A percentile compares a stretch with the other conserved stretches of the same genome.
Evolutionary conservation across 2,329 filamentous ascomycete species (phyloP).

Genomic region (Beauveria asiatica): DNA sequence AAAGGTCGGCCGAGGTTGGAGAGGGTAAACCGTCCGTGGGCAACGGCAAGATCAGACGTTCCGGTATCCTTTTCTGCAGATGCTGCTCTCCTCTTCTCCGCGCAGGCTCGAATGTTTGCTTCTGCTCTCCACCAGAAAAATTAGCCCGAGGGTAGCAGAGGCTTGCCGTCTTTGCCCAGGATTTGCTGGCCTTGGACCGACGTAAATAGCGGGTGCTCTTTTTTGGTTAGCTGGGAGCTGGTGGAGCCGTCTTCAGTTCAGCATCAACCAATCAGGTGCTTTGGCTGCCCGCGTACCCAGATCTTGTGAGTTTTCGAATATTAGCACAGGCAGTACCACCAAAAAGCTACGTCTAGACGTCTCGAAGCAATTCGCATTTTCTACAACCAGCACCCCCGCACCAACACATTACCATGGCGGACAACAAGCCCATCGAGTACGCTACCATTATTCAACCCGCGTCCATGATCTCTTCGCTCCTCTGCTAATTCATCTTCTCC

Average conservation of each 20-base stretch:
- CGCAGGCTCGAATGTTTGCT: neutral
- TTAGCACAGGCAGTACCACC: neutral
- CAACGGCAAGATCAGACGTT: constrained; percentile 2
- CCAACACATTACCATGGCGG: constrained; percentile 41
- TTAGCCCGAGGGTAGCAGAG: constrained; percentile 19
- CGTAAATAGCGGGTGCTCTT: neutral
- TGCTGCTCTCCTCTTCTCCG: neutral
- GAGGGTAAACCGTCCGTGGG: neutral
- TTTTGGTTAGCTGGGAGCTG: neutral
- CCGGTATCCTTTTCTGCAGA: constrained; percentile 6
- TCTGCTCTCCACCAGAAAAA: constrained; percentile 17
- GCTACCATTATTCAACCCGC: constrained; percentile 18
- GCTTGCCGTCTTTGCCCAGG: constrained; percentile 2
- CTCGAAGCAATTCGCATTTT: neutral
- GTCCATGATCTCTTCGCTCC: neutral
- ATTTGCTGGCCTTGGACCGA: neutral
- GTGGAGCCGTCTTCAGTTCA: neutral
- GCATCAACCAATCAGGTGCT: constrained; percentile 4
- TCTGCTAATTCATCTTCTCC: constrained; percentile 22
- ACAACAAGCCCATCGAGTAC: constrained; percentile 62
- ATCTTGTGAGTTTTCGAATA: constrained; percentile 10
- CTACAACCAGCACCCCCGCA: neutral
- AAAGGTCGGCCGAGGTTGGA: constrained; percentile 2
- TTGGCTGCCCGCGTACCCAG: neutral
- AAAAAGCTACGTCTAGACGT: constrained; percentile 2